These are phyloP conservation scores for Phoenix dactylifera DNA, from an alignment of 176 grass and related monocot genomes.

Conservation along the genomic window DNA sequence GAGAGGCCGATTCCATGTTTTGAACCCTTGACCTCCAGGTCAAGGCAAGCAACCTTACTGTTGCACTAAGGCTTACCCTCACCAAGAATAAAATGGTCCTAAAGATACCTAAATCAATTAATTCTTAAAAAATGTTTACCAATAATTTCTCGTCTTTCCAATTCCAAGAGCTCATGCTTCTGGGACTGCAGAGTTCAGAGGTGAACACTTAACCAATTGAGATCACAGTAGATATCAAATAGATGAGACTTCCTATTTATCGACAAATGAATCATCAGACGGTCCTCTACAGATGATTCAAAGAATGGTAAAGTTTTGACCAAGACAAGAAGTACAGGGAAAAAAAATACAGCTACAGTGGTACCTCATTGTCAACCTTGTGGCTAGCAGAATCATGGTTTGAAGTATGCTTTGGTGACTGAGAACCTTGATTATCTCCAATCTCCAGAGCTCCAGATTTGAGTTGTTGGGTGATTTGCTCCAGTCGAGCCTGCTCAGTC, in stretches of 20 bases:
- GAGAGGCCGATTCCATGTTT: too few species aligned
- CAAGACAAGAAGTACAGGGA: too few species aligned
- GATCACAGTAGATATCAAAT: not conserved
- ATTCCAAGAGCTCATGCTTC: slow-evolving; percentile 52
- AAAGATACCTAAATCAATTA: too few species aligned
- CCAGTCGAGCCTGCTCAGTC: slow-evolving; percentile 80
- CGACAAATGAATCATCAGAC: too few species aligned
- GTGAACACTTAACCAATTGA: slow-evolving; percentile 1
- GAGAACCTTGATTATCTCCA: slow-evolving; percentile 34
- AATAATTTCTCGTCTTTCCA: slow-evolving; percentile 80
- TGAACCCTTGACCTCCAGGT: too few species aligned
- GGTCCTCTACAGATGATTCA: too few species aligned
- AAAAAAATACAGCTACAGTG: not conserved
- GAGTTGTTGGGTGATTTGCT: slow-evolving; percentile 74
- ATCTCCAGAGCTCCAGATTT: slow-evolving; percentile 43
- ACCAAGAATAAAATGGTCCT: too few species aligned
- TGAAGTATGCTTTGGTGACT: slow-evolving; percentile 27
- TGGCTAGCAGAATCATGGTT: slow-evolving; percentile 26
- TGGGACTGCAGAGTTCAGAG: slow-evolving; percentile 26
- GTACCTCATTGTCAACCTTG: slow-evolving; percentile 49
- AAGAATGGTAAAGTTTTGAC: too few species aligned
- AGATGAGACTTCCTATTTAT: too few species aligned
- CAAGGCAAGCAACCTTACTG: too few species aligned
- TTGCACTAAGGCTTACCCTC: too few species aligned
- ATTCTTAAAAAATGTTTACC: slow-evolving; percentile 29